These are phyloP conservation scores for Yueomyces sp. DNA, from an alignment of 805 yeast genomes.

Conservation along the genomic window DNA sequence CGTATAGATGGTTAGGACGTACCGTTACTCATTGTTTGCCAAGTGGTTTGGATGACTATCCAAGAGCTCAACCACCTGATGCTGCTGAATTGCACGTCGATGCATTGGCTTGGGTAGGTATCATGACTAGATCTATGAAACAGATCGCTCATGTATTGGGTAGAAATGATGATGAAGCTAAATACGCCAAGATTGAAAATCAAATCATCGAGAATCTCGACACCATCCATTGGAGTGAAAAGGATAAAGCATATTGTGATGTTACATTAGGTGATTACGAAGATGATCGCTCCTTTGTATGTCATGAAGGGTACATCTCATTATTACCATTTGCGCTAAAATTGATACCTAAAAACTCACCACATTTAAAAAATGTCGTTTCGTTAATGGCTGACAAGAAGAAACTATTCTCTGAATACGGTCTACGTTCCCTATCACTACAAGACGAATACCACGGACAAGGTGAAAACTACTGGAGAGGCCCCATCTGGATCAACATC, in stretches of 20 bases:
- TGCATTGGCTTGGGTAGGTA: constrained; percentile 83
- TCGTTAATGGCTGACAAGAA: constrained; percentile 52
- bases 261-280: constrained; percentile 59
- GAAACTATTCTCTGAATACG: constrained; percentile 64
- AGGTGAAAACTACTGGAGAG: constrained; percentile 92
- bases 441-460: constrained; percentile 51
- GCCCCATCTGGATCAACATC: constrained; percentile 86
- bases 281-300: constrained; percentile 43
- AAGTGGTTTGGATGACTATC: constrained; percentile 92
- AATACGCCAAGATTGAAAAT: constrained; percentile 38
- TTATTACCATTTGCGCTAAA: constrained; percentile 73
- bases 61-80: constrained; percentile 71
- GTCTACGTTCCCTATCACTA: constrained; percentile 70
- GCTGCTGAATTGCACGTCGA: constrained; percentile 86
- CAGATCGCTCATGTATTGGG: constrained; percentile 54
- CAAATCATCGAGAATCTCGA: constrained; percentile 55
- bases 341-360: constrained; percentile 38
- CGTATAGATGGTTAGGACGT: constrained; percentile 89
- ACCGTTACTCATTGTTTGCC: constrained; percentile 77
- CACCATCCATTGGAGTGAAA: constrained; percentile 66
- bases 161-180: constrained; percentile 41
- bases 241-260: constrained; percentile 66
- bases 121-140: constrained; percentile 75
- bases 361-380: constrained; percentile 38
- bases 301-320: constrained; percentile 82